Base-by-base conservation (phyloP, 2,329 filamentous ascomycete genomes). In the Colletotrichum simmondsii region DNA sequence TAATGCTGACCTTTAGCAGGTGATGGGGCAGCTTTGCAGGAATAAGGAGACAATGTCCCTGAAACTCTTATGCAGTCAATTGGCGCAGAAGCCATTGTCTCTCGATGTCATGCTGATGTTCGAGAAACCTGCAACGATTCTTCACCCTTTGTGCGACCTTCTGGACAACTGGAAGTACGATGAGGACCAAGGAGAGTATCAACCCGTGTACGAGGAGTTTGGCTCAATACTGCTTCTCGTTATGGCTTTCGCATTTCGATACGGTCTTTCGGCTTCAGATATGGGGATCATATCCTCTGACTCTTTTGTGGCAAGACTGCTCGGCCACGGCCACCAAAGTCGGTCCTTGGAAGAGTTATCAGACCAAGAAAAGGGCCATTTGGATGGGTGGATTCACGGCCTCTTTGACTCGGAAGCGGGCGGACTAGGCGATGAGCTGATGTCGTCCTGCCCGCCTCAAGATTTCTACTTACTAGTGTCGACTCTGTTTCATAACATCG, bases 121-220 rank as follows among this genome's bases (percentile, higher is more conserved):
- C 77, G 90, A 93, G 72, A 93, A 91, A 72, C 88, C 93, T 0
- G 85, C 89, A 0, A 88, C 88, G n/a, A 89, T 97, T 12, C 83
- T 97, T 3, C 90, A 91, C 61, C 94, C 94, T 1, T 82, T 97
- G 1, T 95, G 93, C 79, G 90, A 92, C 26, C 85, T 96, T 12
- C 85, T 97, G 14, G 94, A 97, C 76, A 90, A 90, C 74, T 97
- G 94, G 94, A 87, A 89, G 12, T 94, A 95, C 77, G 94, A 96
- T 52, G 93, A 95, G 74, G 94, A 96, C 76, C 93, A 95, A 81
- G 92, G 91, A 65, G 94, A 97, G 79, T 95, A 95, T 77, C 94
- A 96, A 79, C 94, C 94, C 0, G 91, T 95, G 0, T 97, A 97
- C 77, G 94, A 97, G 78, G 94, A 97, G 77, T 97, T 96, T 76